These are phyloP conservation scores for Antarctomyces pellizariae DNA, from an alignment of 495 filamentous ascomycete genomes.

Conservation along the genomic window DNA sequence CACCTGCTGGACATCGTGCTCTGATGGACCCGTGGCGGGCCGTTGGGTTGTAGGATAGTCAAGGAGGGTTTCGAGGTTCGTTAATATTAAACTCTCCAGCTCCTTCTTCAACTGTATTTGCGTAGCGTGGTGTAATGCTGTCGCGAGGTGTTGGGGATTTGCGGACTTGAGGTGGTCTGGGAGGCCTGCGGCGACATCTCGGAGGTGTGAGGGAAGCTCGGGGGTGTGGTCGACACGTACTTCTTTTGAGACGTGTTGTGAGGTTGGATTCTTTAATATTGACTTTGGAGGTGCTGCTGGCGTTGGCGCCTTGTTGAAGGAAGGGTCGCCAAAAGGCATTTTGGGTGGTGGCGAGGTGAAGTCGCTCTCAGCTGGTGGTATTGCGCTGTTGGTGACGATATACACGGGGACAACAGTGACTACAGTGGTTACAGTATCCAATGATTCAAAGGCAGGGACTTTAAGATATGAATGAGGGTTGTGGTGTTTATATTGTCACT, in stretches of 20 bases:
- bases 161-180: slow-evolving; percentile 9
- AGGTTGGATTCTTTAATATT: slow-evolving; percentile 29
- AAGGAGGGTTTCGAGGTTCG: slow-evolving; percentile 40
- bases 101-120: slow-evolving; percentile 56
- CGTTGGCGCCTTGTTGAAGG: too few species aligned
- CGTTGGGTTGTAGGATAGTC: slow-evolving; percentile 17
- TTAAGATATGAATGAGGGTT: too few species aligned
- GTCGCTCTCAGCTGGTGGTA: too few species aligned
- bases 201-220: slow-evolving; percentile 7
- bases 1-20: slow-evolving; percentile 17
- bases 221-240: slow-evolving; percentile 15
- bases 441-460: too few species aligned
- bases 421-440: too few species aligned
- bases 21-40: slow-evolving; percentile 1
- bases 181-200: slow-evolving; percentile 11
- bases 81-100: slow-evolving; percentile 45
- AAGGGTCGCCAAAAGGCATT: too few species aligned
- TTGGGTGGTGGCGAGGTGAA: too few species aligned
- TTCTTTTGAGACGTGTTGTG: too few species aligned
- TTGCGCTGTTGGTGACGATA: too few species aligned
- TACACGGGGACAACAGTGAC: too few species aligned
- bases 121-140: slow-evolving; percentile 57
- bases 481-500: too few species aligned
- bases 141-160: slow-evolving; percentile 19
- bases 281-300: slow-evolving; percentile 21